Base-by-base conservation (phyloP, 257 asterid species). In the Echites panduratus region DNA sequence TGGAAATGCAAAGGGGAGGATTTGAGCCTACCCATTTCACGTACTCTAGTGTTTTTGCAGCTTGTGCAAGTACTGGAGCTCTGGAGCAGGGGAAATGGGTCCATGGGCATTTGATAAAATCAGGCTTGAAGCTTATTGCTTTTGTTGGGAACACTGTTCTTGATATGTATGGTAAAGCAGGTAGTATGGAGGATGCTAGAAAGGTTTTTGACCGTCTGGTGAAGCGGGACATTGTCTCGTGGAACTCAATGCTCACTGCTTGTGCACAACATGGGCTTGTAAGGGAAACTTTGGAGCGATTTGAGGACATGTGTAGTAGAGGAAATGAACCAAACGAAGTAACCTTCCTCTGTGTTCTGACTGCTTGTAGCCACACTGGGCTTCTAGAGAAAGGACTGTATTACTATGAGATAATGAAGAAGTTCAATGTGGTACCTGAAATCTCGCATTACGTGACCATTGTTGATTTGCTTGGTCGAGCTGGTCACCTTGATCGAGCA, bases 171-270 rank as follows among this genome's bases (percentile, higher is more conserved):
- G 97, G 91, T 1, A 93, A 87, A 76, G 89, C 90, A 1, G 96
- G 97, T 73, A 87, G 87, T 81, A 80, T 89, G 17, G 84, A 84
- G 58, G 97, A 89, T 81, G 90, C 97, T 19, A 82, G 79, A 76
- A 89, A 81, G 76, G 93, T 90, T 63, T 93, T 93, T 73, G 43
- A 82, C 75, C 80, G 85, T 59, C 73, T 93, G 77, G 79, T 78
- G 76, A 82, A 79, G 72, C 82, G 80, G 70, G 96, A 93, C 19
- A 79, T 93, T 17, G 89, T 93, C 71, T 89, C 97, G 0, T 93
- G 96, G 96, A 90, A 90, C 81, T 90, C 98, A 0, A 84, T 93
- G 93, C 95, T 93, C 5, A 89, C 98, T 7, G 86, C 93, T 67
- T 93, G 84, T 75, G 95, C 95, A 27, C 96, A 86, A 72, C 98